Evolutionary conservation across 257 asterid species (phyloP), one percentile per base, ranked within the genome.

Genomic region (Fraxinus anomala): DNA sequence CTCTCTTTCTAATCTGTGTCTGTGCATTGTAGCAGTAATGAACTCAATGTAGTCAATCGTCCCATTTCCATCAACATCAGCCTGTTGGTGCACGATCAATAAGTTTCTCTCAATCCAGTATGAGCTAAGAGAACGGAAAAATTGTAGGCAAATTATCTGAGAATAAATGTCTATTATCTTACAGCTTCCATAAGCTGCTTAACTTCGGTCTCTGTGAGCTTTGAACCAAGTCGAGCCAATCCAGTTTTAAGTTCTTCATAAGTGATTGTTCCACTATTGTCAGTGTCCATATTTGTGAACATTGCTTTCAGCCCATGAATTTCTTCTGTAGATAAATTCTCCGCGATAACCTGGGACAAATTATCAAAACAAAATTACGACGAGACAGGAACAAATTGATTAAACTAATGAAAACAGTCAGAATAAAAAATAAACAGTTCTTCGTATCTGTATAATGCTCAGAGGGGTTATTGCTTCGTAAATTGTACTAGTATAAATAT

Each of bases 1-100:
- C 30, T 90, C 97, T 61, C 87, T 88, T 85, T 92, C 98, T 65
- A 94, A 86, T 87, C 91, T 92, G 90, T 92, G 91, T 84, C 90
- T 88, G 81, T 92, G 96, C 98, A 94, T 94, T 69, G 98, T 94
- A 39, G 97, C 97, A 0, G 97, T 94, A 68, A 92, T 86, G 86
- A 94, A 94, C 86, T 94, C 97, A 9, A 87, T 89, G 87, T 92
- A 89, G 78, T 94, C 98, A 14, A 94, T 94, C 5, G 96, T 80
- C 65, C 98, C 98, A 37, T 94, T 87, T 79, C 98, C 98, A 79
- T 94, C 98, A 75, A 92, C 98, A 79, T 92, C 98, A 23, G 98
- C 97, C 98, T 93, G 82, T 21, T 33, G 67, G 77, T 23, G 14
- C n/a, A 24, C 4, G 2, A 68, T 68, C 26, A 24, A 68, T 51